Conservation (phyloP, 345 rosid genomes). For the Citrus sp. region DNA sequence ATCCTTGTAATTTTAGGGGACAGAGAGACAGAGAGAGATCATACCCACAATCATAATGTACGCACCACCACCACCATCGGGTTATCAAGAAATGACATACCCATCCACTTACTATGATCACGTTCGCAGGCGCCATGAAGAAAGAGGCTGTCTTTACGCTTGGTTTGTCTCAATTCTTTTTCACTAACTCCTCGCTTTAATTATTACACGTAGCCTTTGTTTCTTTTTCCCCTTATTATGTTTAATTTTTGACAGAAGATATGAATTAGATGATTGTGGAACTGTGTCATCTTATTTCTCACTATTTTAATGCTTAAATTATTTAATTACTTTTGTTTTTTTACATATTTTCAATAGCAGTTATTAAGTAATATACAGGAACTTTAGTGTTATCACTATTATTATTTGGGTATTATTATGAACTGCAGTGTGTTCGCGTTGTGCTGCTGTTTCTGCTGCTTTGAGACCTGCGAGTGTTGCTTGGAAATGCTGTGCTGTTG, state of each 20-base stretch:
- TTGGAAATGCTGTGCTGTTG: conserved; percentile 31
- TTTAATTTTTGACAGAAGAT: background rate
- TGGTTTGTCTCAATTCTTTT: conserved; percentile 16
- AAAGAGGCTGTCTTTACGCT: conserved; percentile 36
- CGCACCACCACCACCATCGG: conserved; percentile 26
- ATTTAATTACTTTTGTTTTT: too few relatives aligned
- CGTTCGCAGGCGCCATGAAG: conserved; percentile 25
- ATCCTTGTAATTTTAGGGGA: too few relatives aligned
- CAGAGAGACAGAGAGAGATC: background rate
- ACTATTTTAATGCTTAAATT: too few relatives aligned
- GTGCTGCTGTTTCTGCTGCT: conserved; percentile 48
- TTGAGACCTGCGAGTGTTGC: conserved; percentile 38
- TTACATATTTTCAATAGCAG: too few relatives aligned
- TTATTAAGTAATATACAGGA: too few relatives aligned
- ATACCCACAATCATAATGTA: conserved; percentile 13
- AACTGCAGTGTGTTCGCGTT: conserved; percentile 31
- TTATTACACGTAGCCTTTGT: background rate
- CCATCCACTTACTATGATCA: conserved; percentile 12
- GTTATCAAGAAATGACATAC: conserved; percentile 19
- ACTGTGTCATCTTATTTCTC: too few relatives aligned
- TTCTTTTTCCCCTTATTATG: background rate
- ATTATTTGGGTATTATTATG: background rate
- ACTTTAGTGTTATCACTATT: background rate
- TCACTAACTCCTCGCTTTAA: background rate
- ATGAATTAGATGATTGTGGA: background rate